Evolutionary conservation across 495 filamentous ascomycete species (phyloP), one percentile per base, ranked within the genome.

Genomic region (Xylaria castorea): DNA sequence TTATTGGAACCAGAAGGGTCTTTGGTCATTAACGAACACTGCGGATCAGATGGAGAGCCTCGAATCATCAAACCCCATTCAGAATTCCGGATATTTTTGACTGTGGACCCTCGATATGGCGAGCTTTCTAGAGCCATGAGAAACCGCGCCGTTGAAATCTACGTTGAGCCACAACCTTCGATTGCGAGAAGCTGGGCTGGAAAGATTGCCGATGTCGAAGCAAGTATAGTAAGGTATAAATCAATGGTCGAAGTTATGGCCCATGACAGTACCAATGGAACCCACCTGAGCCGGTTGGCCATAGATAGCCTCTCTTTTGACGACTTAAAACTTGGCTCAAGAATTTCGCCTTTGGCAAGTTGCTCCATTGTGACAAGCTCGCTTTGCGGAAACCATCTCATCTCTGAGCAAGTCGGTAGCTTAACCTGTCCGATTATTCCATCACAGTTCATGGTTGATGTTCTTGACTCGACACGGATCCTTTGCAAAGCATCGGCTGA

Each of bases 71-170:
- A 82, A 65, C 94, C 95, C 3, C 95, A 98, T 84, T 88, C 92
- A 0, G 89, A 92, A 60, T 99, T 98, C 80, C 88, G 97, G 68
- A 86, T 99, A 14, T 98, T 99, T 81, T 81, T 99, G 74, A 98
- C 95, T 3, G 93, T 97, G 85, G 95, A 99, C 80, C 91, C 97
- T 57, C 90, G 90, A 32, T 91, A 97, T 81, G 97, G 97, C 12
- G 97, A 99, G 78, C 86, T 99, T 32, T 98, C 97, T 9, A 87
- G 95, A 69, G 97, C 97, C 4, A 98, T 99, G 97, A 88, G 97
- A 66, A 99, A 99, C 80, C 88, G 97, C 77, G 93, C 94, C 69
- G 86, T 97, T 64, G 97, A 99, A 80, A 91, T 99, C 8, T 97
- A 90, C 74, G 85, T 99, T 70, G 86, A 88, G 30, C 75, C 70